Conservation (phyloP, 2,329 filamentous ascomycete genomes). For the Sporothrix dimorphospora region DNA sequence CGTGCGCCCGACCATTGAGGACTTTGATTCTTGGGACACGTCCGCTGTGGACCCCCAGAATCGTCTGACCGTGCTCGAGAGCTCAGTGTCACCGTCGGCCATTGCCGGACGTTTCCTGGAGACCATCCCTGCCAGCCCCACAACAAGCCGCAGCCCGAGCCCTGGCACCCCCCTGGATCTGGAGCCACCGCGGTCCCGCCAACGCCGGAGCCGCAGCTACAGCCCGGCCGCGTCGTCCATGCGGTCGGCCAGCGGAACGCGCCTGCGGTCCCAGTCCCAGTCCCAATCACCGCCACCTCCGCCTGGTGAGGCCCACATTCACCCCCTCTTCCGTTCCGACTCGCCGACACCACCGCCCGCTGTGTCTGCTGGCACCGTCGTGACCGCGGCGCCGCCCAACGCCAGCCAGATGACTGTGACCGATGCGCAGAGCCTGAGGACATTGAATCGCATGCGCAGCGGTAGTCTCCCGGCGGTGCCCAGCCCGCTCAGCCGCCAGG, state of each 20-base stretch:
- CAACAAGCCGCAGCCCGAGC: conserved; percentile 66
- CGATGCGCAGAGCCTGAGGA: conserved; percentile 55
- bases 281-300: conserved; percentile 37
- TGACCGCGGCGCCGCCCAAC: conserved; percentile 66
- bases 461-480: conserved; percentile 54
- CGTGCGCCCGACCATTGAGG: conserved; percentile 49
- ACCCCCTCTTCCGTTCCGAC: conserved; percentile 76
- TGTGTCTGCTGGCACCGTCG: conserved; percentile 66
- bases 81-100: conserved; percentile 46
- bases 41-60: conserved; percentile 66
- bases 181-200: conserved; percentile 50
- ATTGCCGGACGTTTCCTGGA: conserved; percentile 60
- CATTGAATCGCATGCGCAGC: conserved; percentile 58
- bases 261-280: conserved; percentile 36
- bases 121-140: conserved; percentile 69
- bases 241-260: conserved; percentile 31
- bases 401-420: conserved; percentile 64
- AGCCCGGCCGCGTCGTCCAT: conserved; percentile 46
- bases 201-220: conserved; percentile 54
- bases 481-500: conserved; percentile 55
- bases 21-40: conserved; percentile 78
- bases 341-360: conserved; percentile 68
- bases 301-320: conserved; percentile 68
- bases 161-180: conserved; percentile 64
- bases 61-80: conserved; percentile 59